Percentiles rank a stretch among this genome's conserved stretches.
Conservation (phyloP, 1,284 basidiomycete species). For the Apiotrichum siamense region DNA sequence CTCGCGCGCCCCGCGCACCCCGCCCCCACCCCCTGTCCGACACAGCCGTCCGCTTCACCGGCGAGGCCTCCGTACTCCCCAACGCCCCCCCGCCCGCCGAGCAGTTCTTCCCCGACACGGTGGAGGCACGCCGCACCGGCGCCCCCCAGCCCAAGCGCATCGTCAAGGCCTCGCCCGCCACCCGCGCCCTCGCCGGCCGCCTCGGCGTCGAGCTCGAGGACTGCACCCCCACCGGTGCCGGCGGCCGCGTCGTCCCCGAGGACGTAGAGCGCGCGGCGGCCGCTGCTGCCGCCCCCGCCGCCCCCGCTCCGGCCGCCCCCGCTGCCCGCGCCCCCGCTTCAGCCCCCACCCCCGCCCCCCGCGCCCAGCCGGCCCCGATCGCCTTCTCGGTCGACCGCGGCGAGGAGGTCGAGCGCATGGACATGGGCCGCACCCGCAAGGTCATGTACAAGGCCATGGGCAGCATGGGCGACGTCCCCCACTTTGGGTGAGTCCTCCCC, state of each 20-base stretch:
- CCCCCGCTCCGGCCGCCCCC: not conserved
- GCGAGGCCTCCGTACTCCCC: constrained; percentile 38
- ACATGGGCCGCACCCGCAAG: constrained; percentile 64
- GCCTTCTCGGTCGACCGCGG: constrained; percentile 48
- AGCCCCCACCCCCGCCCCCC: not conserved
- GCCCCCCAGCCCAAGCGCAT: constrained; percentile 10
- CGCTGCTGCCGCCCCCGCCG: not conserved
- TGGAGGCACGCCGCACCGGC: constrained; percentile 11
- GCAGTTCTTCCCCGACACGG: constrained; percentile 8
- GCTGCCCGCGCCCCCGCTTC: not conserved
- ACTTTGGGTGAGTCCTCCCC: constrained; percentile 58
- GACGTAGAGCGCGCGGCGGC: constrained; percentile 50
- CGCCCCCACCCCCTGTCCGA: constrained; percentile 16
- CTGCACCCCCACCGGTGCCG: constrained; percentile 56
- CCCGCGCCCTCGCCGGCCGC: constrained; percentile 31
- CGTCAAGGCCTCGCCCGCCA: constrained; percentile 35
- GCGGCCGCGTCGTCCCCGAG: constrained; percentile 61
- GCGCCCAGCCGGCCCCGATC: not conserved
- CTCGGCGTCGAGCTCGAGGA: constrained; percentile 37
- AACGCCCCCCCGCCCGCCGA: constrained; percentile 10
- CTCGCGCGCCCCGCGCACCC: constrained; percentile 1
- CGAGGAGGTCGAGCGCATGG: constrained; percentile 60
- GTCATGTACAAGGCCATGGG: constrained; percentile 84
- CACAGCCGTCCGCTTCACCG: constrained; percentile 27
- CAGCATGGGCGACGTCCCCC: constrained; percentile 58